phyloP scores from a whole-genome alignment of 129 eudicot species.

The Centaurea solstitialis region DNA sequence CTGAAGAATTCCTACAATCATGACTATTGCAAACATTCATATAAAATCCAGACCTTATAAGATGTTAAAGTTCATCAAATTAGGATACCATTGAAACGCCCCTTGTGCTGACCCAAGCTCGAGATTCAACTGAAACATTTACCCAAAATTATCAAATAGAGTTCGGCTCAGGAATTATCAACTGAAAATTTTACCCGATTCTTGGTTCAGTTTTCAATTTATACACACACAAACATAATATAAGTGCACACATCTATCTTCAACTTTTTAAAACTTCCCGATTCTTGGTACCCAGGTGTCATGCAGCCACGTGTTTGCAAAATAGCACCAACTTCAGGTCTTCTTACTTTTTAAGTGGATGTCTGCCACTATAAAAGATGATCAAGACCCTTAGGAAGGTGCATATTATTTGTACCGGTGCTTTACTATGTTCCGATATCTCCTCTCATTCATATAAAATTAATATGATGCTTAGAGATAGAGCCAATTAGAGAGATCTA shows the following conservation, averaged over 20 bases:
- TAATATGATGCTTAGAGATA: background rate
- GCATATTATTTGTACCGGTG: background rate
- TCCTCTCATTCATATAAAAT: background rate
- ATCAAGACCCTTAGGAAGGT: background rate
- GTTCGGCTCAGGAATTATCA: background rate
- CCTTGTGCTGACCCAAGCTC: constrained; percentile 81
- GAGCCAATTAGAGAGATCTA: background rate
- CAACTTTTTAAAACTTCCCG: background rate
- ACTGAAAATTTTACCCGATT: background rate
- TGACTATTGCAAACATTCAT: background rate
- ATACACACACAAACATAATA: background rate
- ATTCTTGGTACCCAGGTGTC: background rate
- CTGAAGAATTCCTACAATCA: constrained; percentile 4
- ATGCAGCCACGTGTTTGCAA: background rate
- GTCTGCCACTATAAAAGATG: background rate
- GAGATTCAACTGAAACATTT: constrained; percentile 67
- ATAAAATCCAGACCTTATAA: background rate
- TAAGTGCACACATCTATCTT: background rate
- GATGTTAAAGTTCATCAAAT: constrained; percentile 4
- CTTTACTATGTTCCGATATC: background rate
- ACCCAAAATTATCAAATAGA: constrained; percentile 9
- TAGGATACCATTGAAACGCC: constrained; percentile 70
- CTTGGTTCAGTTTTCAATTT: background rate
- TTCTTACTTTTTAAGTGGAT: background rate
- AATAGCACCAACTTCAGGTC: background rate